Base-by-base conservation (phyloP, 176 grass and related monocot species). In the Bonia amplexicaulis region DNA sequence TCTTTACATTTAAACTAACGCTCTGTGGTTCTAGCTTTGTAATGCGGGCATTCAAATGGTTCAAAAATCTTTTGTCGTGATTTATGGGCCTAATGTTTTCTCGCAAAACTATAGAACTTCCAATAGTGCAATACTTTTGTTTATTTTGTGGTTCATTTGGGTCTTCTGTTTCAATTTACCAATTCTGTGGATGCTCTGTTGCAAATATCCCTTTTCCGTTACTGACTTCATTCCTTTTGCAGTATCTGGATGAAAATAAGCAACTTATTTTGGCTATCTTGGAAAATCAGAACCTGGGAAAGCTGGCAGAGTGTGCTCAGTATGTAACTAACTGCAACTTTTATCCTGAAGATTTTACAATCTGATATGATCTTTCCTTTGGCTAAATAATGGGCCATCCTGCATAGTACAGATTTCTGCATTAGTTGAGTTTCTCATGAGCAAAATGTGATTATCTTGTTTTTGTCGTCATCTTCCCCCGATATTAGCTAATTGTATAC, bases 191-290 rank as follows among this genome's bases (percentile, higher is more conserved):
- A 29, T n/a, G 47, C 14, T 71, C 7, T 74, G 22, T 67, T 71
- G 41, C 12, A 9, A 12, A 73, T 58, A 48, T 57, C 48, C n/a
- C 49, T 19, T 72, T 53, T 29, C 48, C n/a, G 6, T 75, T 29
- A 89, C 23, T 78, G 19, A 58, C 53, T 42, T 25, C 48, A 20
- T 54, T 58, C 62, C 6, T 77, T 85, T 44, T 88, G 74, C 88
- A 97, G 94, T 92, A 94, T 82, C 78, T 97, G 85, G 94, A 97
- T 84, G 91, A 97, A 74, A 97, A 97, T 70, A 97, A 97, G 54
- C 94, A 94, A 69, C 94, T 97, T 64, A 97, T 97, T 88, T 88
- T 97, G 89, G 94, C 94, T 74, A 97, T 97, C 66, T 84, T 97
- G 87, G 91, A 97, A 82, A 93, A 97, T 70, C 94, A 97, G 71